These are phyloP conservation scores for Ganoderma boninense DNA, from an alignment of 1,284 basidiomycete species.

Conservation along the genomic window DNA sequence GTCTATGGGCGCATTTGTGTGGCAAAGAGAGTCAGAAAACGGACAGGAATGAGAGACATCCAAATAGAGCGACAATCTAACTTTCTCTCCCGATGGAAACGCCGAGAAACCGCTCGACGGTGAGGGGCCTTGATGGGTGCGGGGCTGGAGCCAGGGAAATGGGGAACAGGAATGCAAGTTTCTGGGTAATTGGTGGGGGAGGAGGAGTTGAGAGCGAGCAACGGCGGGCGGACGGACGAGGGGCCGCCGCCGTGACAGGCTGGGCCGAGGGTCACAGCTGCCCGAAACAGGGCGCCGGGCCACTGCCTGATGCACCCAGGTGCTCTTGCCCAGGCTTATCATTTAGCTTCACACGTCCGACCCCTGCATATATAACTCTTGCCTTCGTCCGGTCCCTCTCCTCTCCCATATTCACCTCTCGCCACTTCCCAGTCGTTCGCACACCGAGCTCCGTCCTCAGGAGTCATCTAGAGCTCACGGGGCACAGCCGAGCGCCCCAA, in stretches of 20 bases:
- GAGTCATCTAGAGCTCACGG: slow-evolving; percentile 6
- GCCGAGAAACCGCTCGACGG: not conserved
- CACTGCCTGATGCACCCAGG: slow-evolving; percentile 18
- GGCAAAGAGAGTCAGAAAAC: not conserved
- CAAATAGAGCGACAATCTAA: not conserved
- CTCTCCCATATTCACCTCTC: slow-evolving; percentile 12
- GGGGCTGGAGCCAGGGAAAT: not conserved
- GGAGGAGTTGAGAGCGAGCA: not conserved
- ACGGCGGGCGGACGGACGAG: not conserved
- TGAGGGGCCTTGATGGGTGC: not conserved
- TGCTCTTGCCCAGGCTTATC: slow-evolving; percentile 29
- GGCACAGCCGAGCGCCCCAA: not conserved
- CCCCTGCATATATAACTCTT: slow-evolving; percentile 28
- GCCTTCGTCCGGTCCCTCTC: slow-evolving; percentile 8
- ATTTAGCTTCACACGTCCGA: slow-evolving; percentile 32
- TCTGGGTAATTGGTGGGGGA: not conserved
- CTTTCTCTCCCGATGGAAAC: not conserved
- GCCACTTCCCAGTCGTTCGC: slow-evolving; percentile 2
- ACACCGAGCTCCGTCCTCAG: slow-evolving; percentile 5
- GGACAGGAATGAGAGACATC: not conserved
- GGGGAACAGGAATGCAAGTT: not conserved
- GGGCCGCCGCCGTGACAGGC: not conserved
- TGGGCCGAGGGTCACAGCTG: not conserved
- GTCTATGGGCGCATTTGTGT: not conserved
- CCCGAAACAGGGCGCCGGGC: slow-evolving; percentile 12